phyloP scores from a whole-genome alignment of 1,284 basidiomycete species.

The Malassezia cuniculi region DNA sequence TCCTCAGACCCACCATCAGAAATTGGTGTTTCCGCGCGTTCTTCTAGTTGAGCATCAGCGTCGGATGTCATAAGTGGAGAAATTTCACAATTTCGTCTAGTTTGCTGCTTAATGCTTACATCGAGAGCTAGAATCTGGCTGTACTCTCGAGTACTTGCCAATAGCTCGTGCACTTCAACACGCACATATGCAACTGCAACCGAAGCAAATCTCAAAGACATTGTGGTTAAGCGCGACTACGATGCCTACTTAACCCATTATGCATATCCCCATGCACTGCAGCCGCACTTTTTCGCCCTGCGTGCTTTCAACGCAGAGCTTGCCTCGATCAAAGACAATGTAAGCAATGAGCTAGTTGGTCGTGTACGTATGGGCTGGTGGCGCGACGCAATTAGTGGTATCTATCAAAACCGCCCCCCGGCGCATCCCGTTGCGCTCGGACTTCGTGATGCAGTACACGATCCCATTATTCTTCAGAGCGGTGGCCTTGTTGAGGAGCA shows the following conservation, averaged over 20 bases:
- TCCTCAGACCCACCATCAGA: no score
- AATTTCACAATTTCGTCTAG: no score
- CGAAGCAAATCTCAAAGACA: no score
- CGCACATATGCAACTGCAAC: no score
- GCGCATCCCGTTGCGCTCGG: slow-evolving; percentile 36
- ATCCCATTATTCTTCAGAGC: slow-evolving; percentile 21
- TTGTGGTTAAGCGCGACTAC: slow-evolving; percentile 22
- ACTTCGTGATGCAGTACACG: slow-evolving; percentile 32
- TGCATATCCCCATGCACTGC: slow-evolving; percentile 30
- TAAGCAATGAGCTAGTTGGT: slow-evolving; percentile 40
- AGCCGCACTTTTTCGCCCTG: slow-evolving; percentile 37
- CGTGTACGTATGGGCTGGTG: slow-evolving; percentile 42
- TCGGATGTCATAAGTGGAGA: no score
- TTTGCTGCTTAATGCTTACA: no score
- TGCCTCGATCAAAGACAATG: slow-evolving; percentile 30
- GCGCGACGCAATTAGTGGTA: slow-evolving; percentile 34
- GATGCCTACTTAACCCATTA: slow-evolving; percentile 33
- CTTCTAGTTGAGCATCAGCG: no score
- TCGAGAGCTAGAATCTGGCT: no score
- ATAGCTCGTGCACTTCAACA: no score
- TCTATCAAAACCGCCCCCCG: slow-evolving; percentile 30
- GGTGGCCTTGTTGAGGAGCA: slow-evolving; percentile 40
- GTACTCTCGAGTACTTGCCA: no score
- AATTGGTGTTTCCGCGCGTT: no score
- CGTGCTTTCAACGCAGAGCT: slow-evolving; percentile 39